A percentile compares a stretch with the other conserved stretches of the same genome.
phyloP scores from a whole-genome alignment of 2,329 filamentous ascomycete species.

The Aaosphaeria arxii region DNA sequence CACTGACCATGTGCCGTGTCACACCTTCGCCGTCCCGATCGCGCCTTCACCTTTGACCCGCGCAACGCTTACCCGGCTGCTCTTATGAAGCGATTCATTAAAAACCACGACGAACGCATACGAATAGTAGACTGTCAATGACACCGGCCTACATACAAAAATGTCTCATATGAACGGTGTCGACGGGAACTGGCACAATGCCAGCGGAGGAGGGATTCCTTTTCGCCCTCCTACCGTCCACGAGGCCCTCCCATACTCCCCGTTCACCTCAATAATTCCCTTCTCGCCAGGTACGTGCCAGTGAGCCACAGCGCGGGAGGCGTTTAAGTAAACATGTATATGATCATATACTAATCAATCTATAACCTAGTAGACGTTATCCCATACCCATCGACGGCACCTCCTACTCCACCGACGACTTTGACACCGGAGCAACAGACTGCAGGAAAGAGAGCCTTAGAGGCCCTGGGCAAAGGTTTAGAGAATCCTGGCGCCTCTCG shows the following conservation, averaged over 20 bases:
- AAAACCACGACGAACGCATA: no score
- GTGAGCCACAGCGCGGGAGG: background rate
- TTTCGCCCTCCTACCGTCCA: slow-evolving; percentile 54
- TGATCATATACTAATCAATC: no score
- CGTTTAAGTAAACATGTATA: background rate
- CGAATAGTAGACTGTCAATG: no score
- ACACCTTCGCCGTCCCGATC: background rate
- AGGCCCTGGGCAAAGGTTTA: slow-evolving; percentile 70
- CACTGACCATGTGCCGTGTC: background rate
- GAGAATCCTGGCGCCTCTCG: slow-evolving; percentile 58
- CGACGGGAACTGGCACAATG: slow-evolving; percentile 29
- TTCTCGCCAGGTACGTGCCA: slow-evolving; percentile 66
- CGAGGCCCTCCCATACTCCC: slow-evolving; percentile 78
- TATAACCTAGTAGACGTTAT: slow-evolving; percentile 39
- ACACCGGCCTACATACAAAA: no score
- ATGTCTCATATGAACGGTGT: slow-evolving; percentile 7
- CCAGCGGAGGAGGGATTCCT: slow-evolving; percentile 30
- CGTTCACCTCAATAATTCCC: slow-evolving; percentile 75
- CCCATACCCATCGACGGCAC: slow-evolving; percentile 43
- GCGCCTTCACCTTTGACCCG: background rate
- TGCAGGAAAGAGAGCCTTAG: slow-evolving; percentile 53
- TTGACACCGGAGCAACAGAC: slow-evolving; percentile 45
- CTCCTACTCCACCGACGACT: slow-evolving; percentile 37
- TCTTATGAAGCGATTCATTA: no score
- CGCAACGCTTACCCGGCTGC: no score